Base-by-base conservation (phyloP, 768 basidiomycete species). In the Calvatia gigantea region DNA sequence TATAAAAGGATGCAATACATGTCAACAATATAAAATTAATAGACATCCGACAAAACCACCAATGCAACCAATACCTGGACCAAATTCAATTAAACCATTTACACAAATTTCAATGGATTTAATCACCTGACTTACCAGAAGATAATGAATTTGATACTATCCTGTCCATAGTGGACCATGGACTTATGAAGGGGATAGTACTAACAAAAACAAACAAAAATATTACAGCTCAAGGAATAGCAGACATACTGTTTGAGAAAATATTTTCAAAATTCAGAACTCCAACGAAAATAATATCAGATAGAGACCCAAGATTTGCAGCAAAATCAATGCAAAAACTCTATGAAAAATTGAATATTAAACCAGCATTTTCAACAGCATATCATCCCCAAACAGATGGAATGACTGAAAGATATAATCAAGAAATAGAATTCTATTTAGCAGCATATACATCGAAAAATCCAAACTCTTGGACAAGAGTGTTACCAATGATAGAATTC, bases 321-420 rank as follows among this genome's bases (percentile, higher is more conserved):
- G 54, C 67, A 0, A 57, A 57, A n/a, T 63, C 66, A 39, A 65
- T 60, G 38, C 9, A 49, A 45, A 60, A 60, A 4, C 50, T 72
- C 0, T 59, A 57, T 14, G 29, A 41, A n/a, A 23, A 59, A 33
- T 58, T 67, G 11, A 62, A 53, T 9, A 62, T 60, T 8, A 51
- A 61, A 48, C 63, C 57, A 2, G 51, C 59, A 6, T 47, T 66
- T 2, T 68, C 67, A 4, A 75, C 71, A 0, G 69, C 72, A 2
- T 76, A 67, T 58, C 75, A 75, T 43, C 75, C 71, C 1, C 56
- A 69, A 54, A 61, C 61, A 0, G 62, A 67, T 45, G 62, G 65
- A n/a, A 48, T 51, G 19, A 66, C 62, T 0, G 56, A 68, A 58
- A 9, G 51, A 0, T 42, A 59, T 2, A 69, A 69, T 28, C 59